Conservation (phyloP, 2,329 filamentous ascomycete species). For the Pestalotiopsis sp. region DNA sequence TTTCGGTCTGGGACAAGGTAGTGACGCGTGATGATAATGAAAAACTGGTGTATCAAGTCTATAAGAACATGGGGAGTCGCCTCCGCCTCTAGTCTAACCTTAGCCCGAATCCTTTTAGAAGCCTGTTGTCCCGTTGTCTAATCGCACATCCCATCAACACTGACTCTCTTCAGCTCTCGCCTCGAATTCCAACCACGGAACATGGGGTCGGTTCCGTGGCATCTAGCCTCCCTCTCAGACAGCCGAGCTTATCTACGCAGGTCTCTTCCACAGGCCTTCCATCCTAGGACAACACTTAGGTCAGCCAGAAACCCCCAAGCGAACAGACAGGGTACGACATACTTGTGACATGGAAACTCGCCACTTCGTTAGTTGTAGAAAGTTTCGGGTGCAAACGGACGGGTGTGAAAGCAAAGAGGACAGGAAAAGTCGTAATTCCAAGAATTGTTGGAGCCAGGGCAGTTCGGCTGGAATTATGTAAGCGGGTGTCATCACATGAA, state of each 20-base stretch:
- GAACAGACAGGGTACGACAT: background rate
- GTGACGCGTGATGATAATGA: background rate
- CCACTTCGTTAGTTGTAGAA: background rate
- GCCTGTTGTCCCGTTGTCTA: background rate
- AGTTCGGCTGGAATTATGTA: background rate
- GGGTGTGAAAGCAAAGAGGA: background rate
- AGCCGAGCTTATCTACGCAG: too few species aligned
- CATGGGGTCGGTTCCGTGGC: background rate
- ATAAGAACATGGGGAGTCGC: background rate
- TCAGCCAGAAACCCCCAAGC: background rate
- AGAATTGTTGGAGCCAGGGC: constrained; percentile 3
- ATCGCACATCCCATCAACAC: background rate
- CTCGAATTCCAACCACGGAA: background rate
- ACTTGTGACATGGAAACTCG: background rate
- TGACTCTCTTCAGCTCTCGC: background rate
- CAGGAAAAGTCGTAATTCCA: background rate
- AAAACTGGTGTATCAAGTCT: background rate
- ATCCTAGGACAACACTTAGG: background rate
- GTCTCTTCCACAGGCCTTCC: too few species aligned
- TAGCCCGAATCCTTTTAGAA: background rate
- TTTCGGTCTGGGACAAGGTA: background rate
- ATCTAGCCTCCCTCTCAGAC: background rate
- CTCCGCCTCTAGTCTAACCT: background rate
- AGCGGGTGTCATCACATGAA: background rate
- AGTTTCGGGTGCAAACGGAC: background rate